Base-by-base conservation (phyloP, 2,329 filamentous ascomycete species). In the Aspergillus tamarii region DNA sequence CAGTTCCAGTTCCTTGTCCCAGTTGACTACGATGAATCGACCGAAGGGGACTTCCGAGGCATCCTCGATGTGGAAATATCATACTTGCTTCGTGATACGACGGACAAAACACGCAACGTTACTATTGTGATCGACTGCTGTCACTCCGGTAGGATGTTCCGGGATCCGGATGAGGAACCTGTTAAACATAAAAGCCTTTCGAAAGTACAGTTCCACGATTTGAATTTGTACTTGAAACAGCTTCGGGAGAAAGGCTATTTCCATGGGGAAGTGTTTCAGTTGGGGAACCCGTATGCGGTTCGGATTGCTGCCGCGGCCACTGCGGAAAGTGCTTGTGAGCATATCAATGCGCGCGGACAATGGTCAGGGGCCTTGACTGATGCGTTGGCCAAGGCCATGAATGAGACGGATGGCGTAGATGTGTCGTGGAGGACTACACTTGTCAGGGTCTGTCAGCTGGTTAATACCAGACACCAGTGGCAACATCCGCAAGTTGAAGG, bases 61-160 rank as follows among this genome's bases (percentile, higher is more conserved):
- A 55, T 61, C 11, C 52, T 61, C 9, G 52, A 61, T 30, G 28
- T 61, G 11, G 59, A 61, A 21, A 30, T 61, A 11, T 61, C 59
- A 2, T 48, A 61, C 19, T 2, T 61, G 36, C 59, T 61, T 2
- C 50, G 39, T 0, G 23, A 56, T 12, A 61, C 59, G n/a, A 61
- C 59, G 8, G 23, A 45, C 21, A 61, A 61, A 11, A 61, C 50
- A 1, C 12, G 28, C 6, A 61, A 61, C 45, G 59, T 61, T 16
- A 61, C 59, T 4, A 46, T 55, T 26, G 55, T 61, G n/a, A 41
- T 56, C 7, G 59, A 61, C 21, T 61, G 59, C 21, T 61, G 59
- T 21, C 52, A 61, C 16, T 34, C 59, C 0, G 59, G 59, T 2
- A 8, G 59, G 19, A 61, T 61, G 59, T 34, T 45, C 16, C 36